Conservation (phyloP, 2,329 filamentous ascomycete genomes). For the Colletotrichum horii region DNA sequence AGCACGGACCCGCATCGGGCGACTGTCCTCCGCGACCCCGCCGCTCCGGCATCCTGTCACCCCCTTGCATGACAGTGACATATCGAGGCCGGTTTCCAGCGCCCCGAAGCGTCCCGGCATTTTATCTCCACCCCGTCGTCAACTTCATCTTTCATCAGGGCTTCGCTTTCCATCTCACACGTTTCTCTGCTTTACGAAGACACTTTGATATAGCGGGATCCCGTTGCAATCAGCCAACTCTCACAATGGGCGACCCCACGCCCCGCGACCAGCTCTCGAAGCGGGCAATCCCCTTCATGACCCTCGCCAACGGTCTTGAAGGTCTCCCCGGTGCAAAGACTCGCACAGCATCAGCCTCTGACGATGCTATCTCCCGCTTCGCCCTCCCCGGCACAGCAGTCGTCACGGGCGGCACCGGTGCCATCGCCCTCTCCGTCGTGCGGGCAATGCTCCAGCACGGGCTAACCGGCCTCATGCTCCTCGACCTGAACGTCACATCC, state of each 20-base stretch:
- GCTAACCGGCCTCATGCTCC: slow-evolving; percentile 60
- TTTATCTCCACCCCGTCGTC: neutral
- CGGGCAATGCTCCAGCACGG: slow-evolving; percentile 76
- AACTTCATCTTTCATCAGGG: neutral
- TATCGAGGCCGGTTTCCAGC: neutral
- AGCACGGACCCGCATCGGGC: slow-evolving; percentile 10
- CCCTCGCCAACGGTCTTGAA: slow-evolving; percentile 19
- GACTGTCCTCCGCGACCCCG: slow-evolving; percentile 3
- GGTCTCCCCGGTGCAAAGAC: slow-evolving; percentile 9
- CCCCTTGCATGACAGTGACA: neutral
- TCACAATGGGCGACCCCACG: slow-evolving; percentile 2
- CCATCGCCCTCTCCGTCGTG: slow-evolving; percentile 65
- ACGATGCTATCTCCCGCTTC: slow-evolving; percentile 29
- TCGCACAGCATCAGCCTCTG: slow-evolving; percentile 2
- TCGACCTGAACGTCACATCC: slow-evolving; percentile 59
- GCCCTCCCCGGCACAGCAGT: slow-evolving; percentile 34
- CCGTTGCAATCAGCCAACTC: neutral
- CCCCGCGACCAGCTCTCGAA: slow-evolving; percentile 24
- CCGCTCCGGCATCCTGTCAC: slow-evolving; percentile 12
- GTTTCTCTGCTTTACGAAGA: neutral
- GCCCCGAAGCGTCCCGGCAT: neutral
- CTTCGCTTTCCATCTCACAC: neutral
- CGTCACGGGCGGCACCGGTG: slow-evolving; percentile 72
- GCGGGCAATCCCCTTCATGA: slow-evolving; percentile 31
- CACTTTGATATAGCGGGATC: neutral